These are phyloP conservation scores for Trichoderma endophyticum DNA, from an alignment of 2,329 filamentous ascomycete genomes.

Conservation along the genomic window DNA sequence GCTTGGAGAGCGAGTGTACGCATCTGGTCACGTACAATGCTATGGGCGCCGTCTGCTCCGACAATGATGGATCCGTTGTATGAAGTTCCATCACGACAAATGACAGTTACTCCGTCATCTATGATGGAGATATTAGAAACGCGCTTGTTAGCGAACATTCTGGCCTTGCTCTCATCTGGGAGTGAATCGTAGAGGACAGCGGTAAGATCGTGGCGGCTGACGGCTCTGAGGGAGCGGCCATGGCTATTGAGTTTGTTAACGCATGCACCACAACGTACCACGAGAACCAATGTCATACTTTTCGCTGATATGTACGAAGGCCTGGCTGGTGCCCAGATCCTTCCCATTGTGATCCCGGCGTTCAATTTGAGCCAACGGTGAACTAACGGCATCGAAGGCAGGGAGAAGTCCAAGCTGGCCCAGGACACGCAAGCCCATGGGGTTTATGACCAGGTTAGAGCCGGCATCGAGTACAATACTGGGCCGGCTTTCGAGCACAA, in stretches of 20 bases:
- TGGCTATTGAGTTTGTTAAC: not conserved
- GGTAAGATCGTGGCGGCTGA: not conserved
- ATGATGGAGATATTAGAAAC: not conserved
- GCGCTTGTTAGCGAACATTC: not conserved
- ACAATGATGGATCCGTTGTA: not conserved
- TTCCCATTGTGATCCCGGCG: not conserved
- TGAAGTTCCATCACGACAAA: not conserved
- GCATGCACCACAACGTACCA: not conserved
- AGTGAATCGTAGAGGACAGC: not conserved
- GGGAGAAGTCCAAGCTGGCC: constrained; percentile 21
- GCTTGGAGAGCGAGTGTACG: not conserved
- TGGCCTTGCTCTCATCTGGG: not conserved
- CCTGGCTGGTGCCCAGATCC: not conserved
- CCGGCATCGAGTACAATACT: not conserved
- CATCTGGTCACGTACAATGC: not conserved
- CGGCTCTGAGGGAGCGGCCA: not conserved
- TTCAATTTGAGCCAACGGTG: not conserved
- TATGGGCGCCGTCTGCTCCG: not conserved
- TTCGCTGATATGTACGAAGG: not conserved
- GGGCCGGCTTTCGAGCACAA: constrained; percentile 28
- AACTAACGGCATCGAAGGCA: not conserved
- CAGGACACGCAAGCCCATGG: not conserved
- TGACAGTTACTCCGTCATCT: not conserved
- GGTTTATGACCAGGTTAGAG: not conserved
- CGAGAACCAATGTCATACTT: not conserved